A percentile compares a stretch with the other conserved stretches of the same genome.
These are phyloP conservation scores for Aspergillus sclerotialis DNA, from an alignment of 2,329 filamentous ascomycete species.

Conservation along the genomic window DNA sequence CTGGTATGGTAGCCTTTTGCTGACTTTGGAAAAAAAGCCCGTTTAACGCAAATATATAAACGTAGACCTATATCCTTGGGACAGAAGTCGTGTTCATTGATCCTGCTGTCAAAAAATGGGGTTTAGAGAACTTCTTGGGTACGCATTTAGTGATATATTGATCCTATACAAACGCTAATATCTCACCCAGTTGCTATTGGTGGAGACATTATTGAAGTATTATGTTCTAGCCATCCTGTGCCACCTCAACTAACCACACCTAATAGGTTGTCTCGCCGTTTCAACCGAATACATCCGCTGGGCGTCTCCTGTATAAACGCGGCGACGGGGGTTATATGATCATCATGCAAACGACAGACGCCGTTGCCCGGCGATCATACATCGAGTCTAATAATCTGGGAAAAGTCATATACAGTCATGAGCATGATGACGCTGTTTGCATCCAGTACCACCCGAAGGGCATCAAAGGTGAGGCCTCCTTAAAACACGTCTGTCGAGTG, in stretches of 20 bases:
- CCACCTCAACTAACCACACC: too few relatives aligned
- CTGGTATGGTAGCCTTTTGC: neutral
- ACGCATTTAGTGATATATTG: neutral
- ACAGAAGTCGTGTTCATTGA: constrained; percentile 36
- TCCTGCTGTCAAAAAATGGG: constrained; percentile 31
- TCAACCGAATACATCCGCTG: constrained; percentile 31
- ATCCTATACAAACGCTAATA: neutral
- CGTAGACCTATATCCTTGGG: constrained; percentile 26
- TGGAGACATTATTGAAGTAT: constrained; percentile 17
- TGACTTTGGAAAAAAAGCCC: too few relatives aligned
- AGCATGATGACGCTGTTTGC: neutral
- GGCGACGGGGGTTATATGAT: constrained; percentile 44
- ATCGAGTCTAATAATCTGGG: constrained; percentile 29
- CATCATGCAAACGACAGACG: constrained; percentile 42
- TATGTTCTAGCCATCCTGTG: too few relatives aligned
- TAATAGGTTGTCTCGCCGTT: too few relatives aligned
- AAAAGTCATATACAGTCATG: constrained; percentile 11
- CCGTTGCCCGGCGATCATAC: constrained; percentile 26
- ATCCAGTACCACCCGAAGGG: neutral
- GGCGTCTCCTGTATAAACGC: constrained; percentile 34
- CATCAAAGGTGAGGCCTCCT: constrained; percentile 10
- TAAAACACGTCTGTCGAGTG: too few relatives aligned
- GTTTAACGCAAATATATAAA: too few relatives aligned
- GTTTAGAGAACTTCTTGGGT: constrained; percentile 36
- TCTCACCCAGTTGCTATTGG: constrained; percentile 4